Evolutionary conservation across 2,329 filamentous ascomycete species (phyloP).

Genomic region (Pseudocercospora crystallina): DNA sequence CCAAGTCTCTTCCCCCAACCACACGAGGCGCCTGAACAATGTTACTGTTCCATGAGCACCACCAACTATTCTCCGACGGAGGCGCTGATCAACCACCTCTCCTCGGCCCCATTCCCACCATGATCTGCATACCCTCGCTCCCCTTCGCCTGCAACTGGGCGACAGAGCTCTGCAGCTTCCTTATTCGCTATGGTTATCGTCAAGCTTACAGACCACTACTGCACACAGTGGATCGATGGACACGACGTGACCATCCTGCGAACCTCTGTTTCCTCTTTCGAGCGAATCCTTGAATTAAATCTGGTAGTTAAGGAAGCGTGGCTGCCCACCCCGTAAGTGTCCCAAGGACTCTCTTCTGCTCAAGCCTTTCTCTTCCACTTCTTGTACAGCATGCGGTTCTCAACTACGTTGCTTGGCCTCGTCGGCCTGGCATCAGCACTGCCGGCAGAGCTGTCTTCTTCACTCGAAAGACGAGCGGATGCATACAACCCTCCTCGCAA

Average conservation of each 20-base stretch:
- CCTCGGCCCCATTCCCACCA: neutral
- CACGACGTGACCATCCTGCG: too few species aligned
- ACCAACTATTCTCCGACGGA: too few species aligned
- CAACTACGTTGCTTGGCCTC: conserved; percentile 16
- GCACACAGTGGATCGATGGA: neutral
- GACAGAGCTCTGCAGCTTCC: conserved; percentile 6
- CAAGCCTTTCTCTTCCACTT: neutral
- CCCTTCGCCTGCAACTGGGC: conserved; percentile 1
- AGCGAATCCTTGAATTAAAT: too few species aligned
- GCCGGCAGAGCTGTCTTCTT: conserved; percentile 10
- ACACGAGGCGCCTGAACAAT: too few species aligned
- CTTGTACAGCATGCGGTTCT: conserved; percentile 8
- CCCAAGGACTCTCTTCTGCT: neutral
- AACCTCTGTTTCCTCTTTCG: too few species aligned
- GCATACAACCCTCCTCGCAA: conserved; percentile 18
- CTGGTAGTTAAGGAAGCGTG: too few species aligned
- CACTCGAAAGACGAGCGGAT: conserved; percentile 15
- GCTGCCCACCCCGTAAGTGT: too few species aligned
- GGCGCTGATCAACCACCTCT: too few species aligned
- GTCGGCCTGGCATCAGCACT: conserved; percentile 6
- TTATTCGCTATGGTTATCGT: conserved; percentile 1
- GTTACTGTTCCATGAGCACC: too few species aligned
- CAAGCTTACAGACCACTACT: neutral
- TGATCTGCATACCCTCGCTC: neutral
- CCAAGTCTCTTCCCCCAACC: too few species aligned